A percentile compares a stretch with the other conserved stretches of the same genome.
phyloP scores from a whole-genome alignment of 2,329 filamentous ascomycete genomes.

The Cytospora leucostoma region DNA sequence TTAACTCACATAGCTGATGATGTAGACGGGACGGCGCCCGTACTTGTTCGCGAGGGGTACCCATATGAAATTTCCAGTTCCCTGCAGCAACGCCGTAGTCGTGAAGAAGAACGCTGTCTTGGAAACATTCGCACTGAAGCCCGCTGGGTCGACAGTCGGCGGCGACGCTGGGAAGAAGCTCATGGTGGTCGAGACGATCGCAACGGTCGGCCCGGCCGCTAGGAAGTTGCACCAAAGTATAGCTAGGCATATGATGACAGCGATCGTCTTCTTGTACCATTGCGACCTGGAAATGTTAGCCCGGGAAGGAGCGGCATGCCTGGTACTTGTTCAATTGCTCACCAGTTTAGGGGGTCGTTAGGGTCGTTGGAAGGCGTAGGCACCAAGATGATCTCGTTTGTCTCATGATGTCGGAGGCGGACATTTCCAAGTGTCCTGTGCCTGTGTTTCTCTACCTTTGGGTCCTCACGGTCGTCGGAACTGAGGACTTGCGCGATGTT shows the following conservation, averaged over 20 bases:
- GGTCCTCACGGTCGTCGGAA: constrained; percentile 25
- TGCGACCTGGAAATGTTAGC: constrained; percentile 38
- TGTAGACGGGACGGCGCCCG: constrained; percentile 46
- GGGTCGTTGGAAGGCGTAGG: constrained; percentile 52
- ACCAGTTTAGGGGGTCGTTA: constrained; percentile 57
- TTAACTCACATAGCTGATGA: constrained; percentile 42
- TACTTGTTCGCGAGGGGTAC: constrained; percentile 49
- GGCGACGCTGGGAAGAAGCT: constrained; percentile 47
- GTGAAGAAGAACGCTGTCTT: constrained; percentile 56
- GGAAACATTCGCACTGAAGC: constrained; percentile 41
- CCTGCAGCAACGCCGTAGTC: constrained; percentile 51
- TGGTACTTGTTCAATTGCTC: constrained; percentile 27
- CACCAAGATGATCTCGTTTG: constrained; percentile 52
- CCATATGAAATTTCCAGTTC: constrained; percentile 50
- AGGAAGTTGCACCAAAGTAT: constrained; percentile 60
- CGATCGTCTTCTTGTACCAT: constrained; percentile 52
- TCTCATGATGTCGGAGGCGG: constrained; percentile 44
- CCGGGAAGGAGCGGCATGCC: neutral
- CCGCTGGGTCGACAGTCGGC: constrained; percentile 31
- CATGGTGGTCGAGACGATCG: constrained; percentile 48
- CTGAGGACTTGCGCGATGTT: constrained; percentile 28
- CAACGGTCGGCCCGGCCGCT: constrained; percentile 56
- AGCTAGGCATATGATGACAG: constrained; percentile 50
- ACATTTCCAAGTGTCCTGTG: constrained; percentile 43
- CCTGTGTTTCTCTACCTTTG: constrained; percentile 26